A percentile compares a stretch with the other conserved stretches of the same genome.
Conservation (phyloP, 2,329 filamentous ascomycete genomes). For the Sclerotinia subarctica region DNA sequence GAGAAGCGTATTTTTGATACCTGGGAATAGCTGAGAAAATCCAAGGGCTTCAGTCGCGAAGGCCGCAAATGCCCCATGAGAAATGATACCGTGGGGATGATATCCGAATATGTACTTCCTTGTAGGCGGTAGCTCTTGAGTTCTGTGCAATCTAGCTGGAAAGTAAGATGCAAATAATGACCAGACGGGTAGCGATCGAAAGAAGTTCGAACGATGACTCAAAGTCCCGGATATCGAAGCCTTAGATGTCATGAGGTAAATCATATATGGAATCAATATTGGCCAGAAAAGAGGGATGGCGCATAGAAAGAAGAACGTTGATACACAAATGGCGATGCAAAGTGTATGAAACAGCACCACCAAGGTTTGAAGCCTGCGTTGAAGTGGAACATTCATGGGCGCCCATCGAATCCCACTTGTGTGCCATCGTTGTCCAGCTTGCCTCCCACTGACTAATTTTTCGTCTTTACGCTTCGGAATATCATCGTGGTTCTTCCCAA, state of each 20-base stretch:
- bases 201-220: constrained; percentile 67
- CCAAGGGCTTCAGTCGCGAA: constrained; percentile 89
- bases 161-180: constrained; percentile 90
- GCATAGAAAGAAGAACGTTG: constrained; percentile 85
- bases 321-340: constrained; percentile 66
- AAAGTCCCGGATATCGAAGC: constrained; percentile 74
- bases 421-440: constrained; percentile 38
- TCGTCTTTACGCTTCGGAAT: constrained; percentile 28
- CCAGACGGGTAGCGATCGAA: constrained; percentile 76
- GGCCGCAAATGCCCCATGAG: constrained; percentile 88
- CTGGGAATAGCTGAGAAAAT: constrained; percentile 83
- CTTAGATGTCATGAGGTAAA: constrained; percentile 79
- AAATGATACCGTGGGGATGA: constrained; percentile 96
- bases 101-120: constrained; percentile 97
- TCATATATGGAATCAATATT: constrained; percentile 67
- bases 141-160: constrained; percentile 83
- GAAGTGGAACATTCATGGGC: constrained; percentile 69
- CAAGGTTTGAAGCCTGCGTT: constrained; percentile 71
- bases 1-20: constrained; percentile 88
- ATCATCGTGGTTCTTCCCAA: constrained; percentile 22
- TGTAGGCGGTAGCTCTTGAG: constrained; percentile 70
- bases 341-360: constrained; percentile 73
- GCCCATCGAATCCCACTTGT: constrained; percentile 71
- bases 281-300: constrained; percentile 93
- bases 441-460: constrained; percentile 34